Evolutionary conservation across 768 basidiomycete species (phyloP), one percentile per base, ranked within the genome.

Genomic region (Cubamyces sp.): DNA sequence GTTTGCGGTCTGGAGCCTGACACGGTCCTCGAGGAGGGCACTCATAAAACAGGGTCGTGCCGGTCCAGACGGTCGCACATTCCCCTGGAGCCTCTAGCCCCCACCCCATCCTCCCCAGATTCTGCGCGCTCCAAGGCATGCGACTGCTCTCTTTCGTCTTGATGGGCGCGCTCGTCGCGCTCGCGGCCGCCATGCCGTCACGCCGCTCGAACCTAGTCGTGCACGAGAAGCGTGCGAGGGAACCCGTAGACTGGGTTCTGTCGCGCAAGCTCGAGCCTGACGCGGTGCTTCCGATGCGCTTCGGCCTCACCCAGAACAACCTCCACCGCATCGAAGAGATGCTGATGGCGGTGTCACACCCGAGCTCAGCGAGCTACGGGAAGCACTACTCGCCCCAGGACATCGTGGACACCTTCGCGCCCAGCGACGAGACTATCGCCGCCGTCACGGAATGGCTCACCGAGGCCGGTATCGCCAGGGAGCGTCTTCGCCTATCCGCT

Each of bases 271-370:
- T 75, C 21, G 66, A 75, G 39, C 21, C 76, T 9, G 60, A 73
- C 45, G 69, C 71, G 19, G 59, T 73, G 2, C 61, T 82, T 26
- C 82, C 81, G 12, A 70, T 83, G 39, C 80, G 81, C 48, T 76
- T 82, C 45, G 82, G 80, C 0, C 75, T 83, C 5, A 64, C 66
- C 7, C 82, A 83, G 66, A 69, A 68, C 45, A 81, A 83, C 62
- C 57, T 79, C 7, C 68, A 78, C 54, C 50, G 70, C 39, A 62
- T 83, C 15, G 79, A 81, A 21, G 74, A 77, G 54, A 67, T 74
- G 48, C 77, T 83, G 42, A 69, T 78, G 62, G 73, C 78, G 3
- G 75, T 83, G 14, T 75, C 82, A 0, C 76, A 79, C 57, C 82
- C 82, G 6, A 64, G 70, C 16, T 83, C 82, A 8, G 69, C 74